Evolutionary conservation across 169 alveolate species (phyloP).

Genomic region (Plasmodium inui): DNA sequence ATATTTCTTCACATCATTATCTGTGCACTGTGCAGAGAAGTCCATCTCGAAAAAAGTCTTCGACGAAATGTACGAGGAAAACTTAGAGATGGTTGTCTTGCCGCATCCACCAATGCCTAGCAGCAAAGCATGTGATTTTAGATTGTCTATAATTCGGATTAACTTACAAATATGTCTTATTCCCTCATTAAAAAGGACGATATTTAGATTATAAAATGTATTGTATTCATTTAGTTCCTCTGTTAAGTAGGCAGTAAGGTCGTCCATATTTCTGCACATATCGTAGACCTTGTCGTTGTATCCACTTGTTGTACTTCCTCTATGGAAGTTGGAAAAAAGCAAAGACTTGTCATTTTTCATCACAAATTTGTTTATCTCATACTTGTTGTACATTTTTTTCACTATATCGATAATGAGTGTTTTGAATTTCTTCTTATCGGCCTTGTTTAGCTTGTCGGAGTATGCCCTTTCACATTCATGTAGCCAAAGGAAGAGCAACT

Average conservation of each 20-base stretch:
- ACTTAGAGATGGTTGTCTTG: constrained; percentile 93
- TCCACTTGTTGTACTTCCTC: constrained; percentile 25
- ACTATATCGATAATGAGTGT: constrained; percentile 91
- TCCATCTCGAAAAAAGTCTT: constrained; percentile 85
- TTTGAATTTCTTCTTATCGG: constrained; percentile 90
- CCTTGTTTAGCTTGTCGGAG: constrained; percentile 93
- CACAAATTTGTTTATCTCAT: constrained; percentile 91
- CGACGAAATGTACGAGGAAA: constrained; percentile 92
- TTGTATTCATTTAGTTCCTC: constrained; percentile 95
- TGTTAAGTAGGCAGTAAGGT: constrained; percentile 84
- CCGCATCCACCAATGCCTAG: constrained; percentile 99
- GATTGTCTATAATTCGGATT: constrained; percentile 93
- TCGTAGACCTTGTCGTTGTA: constrained; percentile 91
- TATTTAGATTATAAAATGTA: constrained; percentile 94
- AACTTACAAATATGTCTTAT: constrained; percentile 95
- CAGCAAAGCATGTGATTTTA: constrained; percentile 95
- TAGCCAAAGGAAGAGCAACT: constrained; percentile 93
- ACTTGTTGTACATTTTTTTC: constrained; percentile 92
- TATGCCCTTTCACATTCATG: constrained; percentile 97
- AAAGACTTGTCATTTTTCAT: constrained; percentile 38
- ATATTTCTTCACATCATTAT: constrained; percentile 76
- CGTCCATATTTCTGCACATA: constrained; percentile 89
- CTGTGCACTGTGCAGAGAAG: constrained; percentile 56
- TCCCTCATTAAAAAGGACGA: constrained; percentile 97
- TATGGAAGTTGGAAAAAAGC: constrained; percentile 79